Base-by-base conservation (phyloP, 2,329 filamentous ascomycete genomes). In the Phialophora verrucosa region DNA sequence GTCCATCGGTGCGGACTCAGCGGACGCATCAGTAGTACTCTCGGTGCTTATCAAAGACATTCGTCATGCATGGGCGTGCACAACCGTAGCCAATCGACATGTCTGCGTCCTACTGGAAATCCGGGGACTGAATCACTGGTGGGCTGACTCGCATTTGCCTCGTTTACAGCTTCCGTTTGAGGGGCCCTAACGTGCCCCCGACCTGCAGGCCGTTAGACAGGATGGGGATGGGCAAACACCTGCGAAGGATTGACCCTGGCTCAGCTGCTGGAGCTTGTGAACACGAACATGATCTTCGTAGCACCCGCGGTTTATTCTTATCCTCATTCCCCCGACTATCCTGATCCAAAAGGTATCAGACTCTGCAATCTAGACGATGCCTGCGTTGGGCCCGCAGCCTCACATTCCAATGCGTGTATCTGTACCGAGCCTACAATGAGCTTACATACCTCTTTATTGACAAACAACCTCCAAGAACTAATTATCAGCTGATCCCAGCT, bases 351-450 rank as follows among this genome's bases (percentile, higher is more conserved):
- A 29, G 6, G 49, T 2, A 25, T 20, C 32, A n/a, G 47, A 44
- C 23, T 23, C 12, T 42, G 47, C 50, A 29, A 61, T 53, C 49
- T 38, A 51, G 25, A 61, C 20, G 53, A 63, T 64, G 65, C 58
- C 51, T 59, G 47, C 44, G 31, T 63, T 27, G 38, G 20, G 49
- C 57, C 50, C 44, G 51, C 20, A 59, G 55, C 56, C 62, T 42
- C 44, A 61, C 65, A 67, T 67, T 61, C 61, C 64, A 66, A 59
- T 23, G 65, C 57, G 55, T 29, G 65, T 23, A 57, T 14, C 51
- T 59, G 35, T 23, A 29, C 50, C 20, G 25, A 23, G 6, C 25
- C 50, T 23, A 27, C 23, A 53, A 44, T 56, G 63, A 65, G 50
- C 58, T 35, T 29, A 23, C 38, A 5, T 42, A 53, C n/a, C 23